Conservation (phyloP, 495 filamentous ascomycete species). For the Aspergillus sparsus region DNA sequence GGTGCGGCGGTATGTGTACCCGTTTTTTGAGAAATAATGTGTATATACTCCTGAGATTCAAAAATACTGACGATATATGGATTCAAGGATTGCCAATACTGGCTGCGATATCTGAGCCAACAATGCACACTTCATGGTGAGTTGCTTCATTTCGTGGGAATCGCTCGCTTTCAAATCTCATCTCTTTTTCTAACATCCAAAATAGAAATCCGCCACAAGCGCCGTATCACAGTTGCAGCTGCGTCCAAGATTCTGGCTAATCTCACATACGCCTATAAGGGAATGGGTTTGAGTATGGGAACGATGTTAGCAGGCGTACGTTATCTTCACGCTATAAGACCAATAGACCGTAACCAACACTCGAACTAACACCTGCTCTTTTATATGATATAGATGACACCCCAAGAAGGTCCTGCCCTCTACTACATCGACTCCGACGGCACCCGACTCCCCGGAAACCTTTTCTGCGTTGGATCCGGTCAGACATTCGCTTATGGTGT, state of each 20-base stretch:
- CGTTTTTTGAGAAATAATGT: neutral
- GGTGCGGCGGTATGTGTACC: conserved; percentile 78
- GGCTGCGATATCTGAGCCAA: conserved; percentile 97
- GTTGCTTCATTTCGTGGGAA: conserved; percentile 9
- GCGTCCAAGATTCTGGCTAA: conserved; percentile 98
- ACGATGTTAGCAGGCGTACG: conserved; percentile 96
- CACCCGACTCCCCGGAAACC: conserved; percentile 85
- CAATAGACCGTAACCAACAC: neutral
- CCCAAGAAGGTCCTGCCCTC: conserved; percentile 91
- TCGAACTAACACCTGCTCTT: conserved; percentile 6
- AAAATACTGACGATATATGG: conserved; percentile 19
- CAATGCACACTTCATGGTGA: conserved; percentile 91
- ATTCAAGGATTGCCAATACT: conserved; percentile 93
- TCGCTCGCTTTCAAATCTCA: neutral
- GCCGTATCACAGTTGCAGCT: conserved; percentile 93
- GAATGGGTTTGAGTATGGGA: conserved; percentile 95
- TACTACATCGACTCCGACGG: conserved; percentile 99
- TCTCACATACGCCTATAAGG: conserved; percentile 97
- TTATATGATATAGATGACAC: conserved; percentile 54
- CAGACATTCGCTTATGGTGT: conserved; percentile 99
- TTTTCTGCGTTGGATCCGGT: conserved; percentile 97
- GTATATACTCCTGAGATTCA: neutral
- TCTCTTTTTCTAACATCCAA: conserved; percentile 13
- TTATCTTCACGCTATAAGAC: conserved; percentile 1
- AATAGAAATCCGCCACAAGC: conserved; percentile 90